phyloP scores from a whole-genome alignment of 169 alveolate genomes.

The Eimeria brunetti region DNA sequence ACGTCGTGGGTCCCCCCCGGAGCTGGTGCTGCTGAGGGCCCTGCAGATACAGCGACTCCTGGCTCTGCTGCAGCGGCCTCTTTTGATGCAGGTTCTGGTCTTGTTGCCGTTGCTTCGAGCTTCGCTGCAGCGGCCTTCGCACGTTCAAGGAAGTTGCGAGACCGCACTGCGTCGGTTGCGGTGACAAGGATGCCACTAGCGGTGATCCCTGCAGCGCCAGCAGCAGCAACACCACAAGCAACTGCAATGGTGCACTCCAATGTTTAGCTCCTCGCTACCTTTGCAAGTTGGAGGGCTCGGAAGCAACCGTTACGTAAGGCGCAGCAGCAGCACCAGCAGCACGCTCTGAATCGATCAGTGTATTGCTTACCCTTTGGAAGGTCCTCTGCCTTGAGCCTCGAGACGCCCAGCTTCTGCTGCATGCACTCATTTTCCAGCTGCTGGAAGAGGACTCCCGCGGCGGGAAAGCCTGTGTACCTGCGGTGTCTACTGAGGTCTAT shows the following conservation, averaged over 20 bases:
- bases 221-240: slow-evolving; percentile 11
- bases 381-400: slow-evolving; percentile 60
- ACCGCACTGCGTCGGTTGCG: slow-evolving; percentile 76
- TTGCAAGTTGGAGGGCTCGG: not conserved
- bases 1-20: not conserved
- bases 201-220: slow-evolving; percentile 80
- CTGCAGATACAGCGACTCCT: slow-evolving; percentile 8
- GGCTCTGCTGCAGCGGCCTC: not conserved
- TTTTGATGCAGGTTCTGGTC: not conserved
- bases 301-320: not conserved
- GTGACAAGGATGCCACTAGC: slow-evolving; percentile 86
- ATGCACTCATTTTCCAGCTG: slow-evolving; percentile 86
- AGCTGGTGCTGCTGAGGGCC: not conserved
- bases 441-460: slow-evolving; percentile 88
- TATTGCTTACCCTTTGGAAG: slow-evolving; percentile 12
- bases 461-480: slow-evolving; percentile 88
- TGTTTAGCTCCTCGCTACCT: not conserved
- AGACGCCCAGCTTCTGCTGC: slow-evolving; percentile 84
- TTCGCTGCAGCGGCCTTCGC: slow-evolving; percentile 48
- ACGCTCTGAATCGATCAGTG: not conserved
- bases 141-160: slow-evolving; percentile 22
- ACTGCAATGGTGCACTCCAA: not conserved
- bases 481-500: slow-evolving; percentile 81
- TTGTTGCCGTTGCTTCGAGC: not conserved
- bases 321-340: not conserved